Base-by-base conservation (phyloP, 805 yeast species). In the Candida palmyrensis region DNA sequence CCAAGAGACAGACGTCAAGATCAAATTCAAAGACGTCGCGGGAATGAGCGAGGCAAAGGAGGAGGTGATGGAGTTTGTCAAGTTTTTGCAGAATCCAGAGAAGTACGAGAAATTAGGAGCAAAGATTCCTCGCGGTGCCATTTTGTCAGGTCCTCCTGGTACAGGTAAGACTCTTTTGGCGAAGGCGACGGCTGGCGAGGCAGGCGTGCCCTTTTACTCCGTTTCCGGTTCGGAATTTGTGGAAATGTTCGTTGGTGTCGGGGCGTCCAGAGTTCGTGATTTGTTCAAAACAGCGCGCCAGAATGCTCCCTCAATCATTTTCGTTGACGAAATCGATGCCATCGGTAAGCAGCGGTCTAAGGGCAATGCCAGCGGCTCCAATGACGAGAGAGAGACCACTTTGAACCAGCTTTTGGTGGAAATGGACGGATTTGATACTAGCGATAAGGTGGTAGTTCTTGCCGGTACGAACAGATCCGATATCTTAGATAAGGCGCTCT, bases 291-390 rank as follows among this genome's bases (percentile, higher is more conserved):
- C 85, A 18, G 98, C 98, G 1, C 75, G 97, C 50, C 86, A 85
- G 54, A 78, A 82, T 59, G 96, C 98, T 1, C 99, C 99, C 11
- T 73, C 95, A 22, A 92, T 92, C 50, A 78, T 92, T n/a, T 94
- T 92, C 48, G 89, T 92, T 32, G 99, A 92, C 68, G 99, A 92
- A 64, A 92, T 92, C 42, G 99, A 92, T 68, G 99, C 99, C n/a
- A 94, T 92, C 52, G 99, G 99, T 49, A 87, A 88, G 51, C 87
- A 88, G 28, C 63, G 81, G 53, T 75, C 81, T n/a, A 79, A 79
- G 58, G 88, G 89, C 19, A 76, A 77, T 41, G 71, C 73, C 35
- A 67, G 73, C 33, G 92, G 96, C 35, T 86, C 94, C 17, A 87
- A 90, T 52, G 99, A 92, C 57, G 99, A 92, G 62, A 82, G 96